Conservation (phyloP, 2,329 filamentous ascomycete genomes). For the Calonectria hawksworthii region DNA sequence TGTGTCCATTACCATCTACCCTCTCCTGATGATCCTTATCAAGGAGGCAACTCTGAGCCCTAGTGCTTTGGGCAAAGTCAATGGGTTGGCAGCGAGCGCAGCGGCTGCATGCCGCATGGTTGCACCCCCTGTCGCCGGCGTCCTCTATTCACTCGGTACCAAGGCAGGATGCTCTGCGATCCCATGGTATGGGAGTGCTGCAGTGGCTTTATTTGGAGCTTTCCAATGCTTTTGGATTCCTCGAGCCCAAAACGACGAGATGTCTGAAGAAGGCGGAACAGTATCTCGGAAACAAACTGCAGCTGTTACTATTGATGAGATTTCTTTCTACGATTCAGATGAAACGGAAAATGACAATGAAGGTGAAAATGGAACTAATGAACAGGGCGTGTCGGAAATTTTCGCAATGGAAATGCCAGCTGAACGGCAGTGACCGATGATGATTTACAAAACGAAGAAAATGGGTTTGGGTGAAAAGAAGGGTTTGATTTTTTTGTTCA, state of each 20-base stretch:
- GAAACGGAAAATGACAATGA: constrained; percentile 10
- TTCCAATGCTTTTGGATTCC: constrained; percentile 72
- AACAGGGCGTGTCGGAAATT: not conserved
- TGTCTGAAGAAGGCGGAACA: constrained; percentile 48
- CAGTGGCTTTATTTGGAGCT: constrained; percentile 69
- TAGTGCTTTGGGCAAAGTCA: constrained; percentile 73
- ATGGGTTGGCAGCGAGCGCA: constrained; percentile 75
- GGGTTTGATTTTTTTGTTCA: not conserved
- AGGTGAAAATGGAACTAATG: not conserved
- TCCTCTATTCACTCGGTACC: constrained; percentile 72
- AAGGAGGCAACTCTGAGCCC: constrained; percentile 74
- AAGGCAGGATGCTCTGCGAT: constrained; percentile 71
- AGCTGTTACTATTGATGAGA: constrained; percentile 47
- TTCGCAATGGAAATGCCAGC: not conserved
- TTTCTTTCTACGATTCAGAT: constrained; percentile 47
- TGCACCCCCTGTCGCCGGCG: constrained; percentile 75
- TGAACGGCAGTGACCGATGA: not conserved
- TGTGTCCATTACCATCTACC: constrained; percentile 75
- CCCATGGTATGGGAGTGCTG: constrained; percentile 74
- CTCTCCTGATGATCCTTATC: constrained; percentile 75
- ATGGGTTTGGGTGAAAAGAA: too few relatives aligned
- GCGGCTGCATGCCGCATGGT: constrained; percentile 77
- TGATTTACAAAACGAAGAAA: not conserved
- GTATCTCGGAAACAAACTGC: constrained; percentile 33
- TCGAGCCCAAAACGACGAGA: constrained; percentile 45